Base-by-base conservation (phyloP, 2,329 filamentous ascomycete genomes). In the Trichoderma endophyticum region DNA sequence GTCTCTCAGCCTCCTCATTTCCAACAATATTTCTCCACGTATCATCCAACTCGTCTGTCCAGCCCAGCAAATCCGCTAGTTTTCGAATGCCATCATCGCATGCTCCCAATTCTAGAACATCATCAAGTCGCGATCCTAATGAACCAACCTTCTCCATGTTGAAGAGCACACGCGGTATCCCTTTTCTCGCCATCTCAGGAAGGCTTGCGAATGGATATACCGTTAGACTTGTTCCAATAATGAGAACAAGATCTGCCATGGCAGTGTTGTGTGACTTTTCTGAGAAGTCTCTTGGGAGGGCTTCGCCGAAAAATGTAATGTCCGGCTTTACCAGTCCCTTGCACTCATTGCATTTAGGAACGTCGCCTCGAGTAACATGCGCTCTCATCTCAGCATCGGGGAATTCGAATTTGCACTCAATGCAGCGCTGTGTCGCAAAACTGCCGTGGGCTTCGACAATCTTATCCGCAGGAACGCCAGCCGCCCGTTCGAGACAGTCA, bases 381-480 rank as follows among this genome's bases (percentile, higher is more conserved):
- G 88, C 83, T 77, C 86, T 87, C 92, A 98, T 97, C 75, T 88
- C 81, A 3, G 92, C 89, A 43, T 91, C 90, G 0, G 93, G 92
- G 78, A 90, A 98, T 1, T 86, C 81, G 0, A 82, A 83, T 78
- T 90, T 90, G 85, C 96, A 99, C 28, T 97, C 94, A 77, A 98
- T 95, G 81, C 96, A 99, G 75, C 91, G 88, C 82, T 98, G 95
- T 1, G 88, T 89, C 26, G 95, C 95, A 80, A 98, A 99, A 80
- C 94, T 97, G 60, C 96, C 96, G 80, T 99, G 96, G 0, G 96
- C 96, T 82, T 98, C 95, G 36, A 99, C 87, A 64, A 99, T 95
- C 81, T 88, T 90, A 2, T 95, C 90, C 0, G 84, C 86, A 0
- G 94, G 93, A 1, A 99, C 90, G 30, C 96, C 96, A 14, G 95